A percentile compares a stretch with the other conserved stretches of the same genome.
Evolutionary conservation across 768 basidiomycete species (phyloP).

Genomic region (Macrocybe gigantea): DNA sequence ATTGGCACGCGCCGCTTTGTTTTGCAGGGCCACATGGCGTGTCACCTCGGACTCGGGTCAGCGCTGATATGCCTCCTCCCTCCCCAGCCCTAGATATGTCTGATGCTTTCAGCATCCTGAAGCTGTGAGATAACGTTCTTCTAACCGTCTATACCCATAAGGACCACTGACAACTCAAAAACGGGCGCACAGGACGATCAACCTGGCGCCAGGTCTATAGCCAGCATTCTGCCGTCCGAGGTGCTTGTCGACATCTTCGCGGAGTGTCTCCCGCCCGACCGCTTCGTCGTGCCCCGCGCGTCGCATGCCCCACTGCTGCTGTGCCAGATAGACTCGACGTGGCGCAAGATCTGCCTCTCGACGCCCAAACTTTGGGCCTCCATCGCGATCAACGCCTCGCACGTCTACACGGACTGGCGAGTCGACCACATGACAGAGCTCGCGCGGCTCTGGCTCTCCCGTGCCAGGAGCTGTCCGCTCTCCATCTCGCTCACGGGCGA

Average conservation of each 20-base stretch:
- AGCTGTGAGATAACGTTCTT: no score
- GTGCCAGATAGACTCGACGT: conserved; percentile 24
- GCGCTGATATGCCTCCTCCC: no score
- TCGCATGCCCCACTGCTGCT: conserved; percentile 23
- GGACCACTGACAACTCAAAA: not conserved
- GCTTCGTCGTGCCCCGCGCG: conserved; percentile 8
- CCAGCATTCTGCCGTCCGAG: not conserved
- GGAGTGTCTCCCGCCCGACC: not conserved
- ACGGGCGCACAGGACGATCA: conserved; percentile 4
- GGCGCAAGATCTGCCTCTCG: conserved; percentile 19
- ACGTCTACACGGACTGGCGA: no score
- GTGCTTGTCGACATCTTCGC: not conserved
- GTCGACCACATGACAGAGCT: conserved; percentile 13
- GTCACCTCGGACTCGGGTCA: no score
- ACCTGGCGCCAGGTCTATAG: not conserved
- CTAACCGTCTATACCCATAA: no score
- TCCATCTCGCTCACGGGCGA: not conserved
- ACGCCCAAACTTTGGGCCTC: conserved; percentile 26
- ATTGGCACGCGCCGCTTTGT: no score
- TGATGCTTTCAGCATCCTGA: no score
- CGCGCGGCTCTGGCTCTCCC: conserved; percentile 1
- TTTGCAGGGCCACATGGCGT: no score
- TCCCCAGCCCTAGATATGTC: no score
- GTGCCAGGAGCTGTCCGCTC: conserved; percentile 1
- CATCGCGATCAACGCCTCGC: conserved; percentile 10